A percentile compares a stretch with the other conserved stretches of the same genome.
These are phyloP conservation scores for Populus hybrid DNA, from an alignment of 441 rosid species.

Conservation along the genomic window DNA sequence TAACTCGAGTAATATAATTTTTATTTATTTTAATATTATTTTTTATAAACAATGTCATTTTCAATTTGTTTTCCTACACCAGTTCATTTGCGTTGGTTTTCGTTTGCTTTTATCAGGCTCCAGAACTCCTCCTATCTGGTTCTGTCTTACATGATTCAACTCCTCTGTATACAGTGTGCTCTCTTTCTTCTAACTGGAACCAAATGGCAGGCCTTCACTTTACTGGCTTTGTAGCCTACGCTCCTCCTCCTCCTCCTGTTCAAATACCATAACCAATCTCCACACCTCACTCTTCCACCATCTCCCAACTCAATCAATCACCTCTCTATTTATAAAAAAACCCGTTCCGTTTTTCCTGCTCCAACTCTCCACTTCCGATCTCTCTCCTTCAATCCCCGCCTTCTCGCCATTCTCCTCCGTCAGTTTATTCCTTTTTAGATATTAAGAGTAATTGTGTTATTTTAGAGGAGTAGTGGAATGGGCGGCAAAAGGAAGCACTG, in stretches of 20 bases:
- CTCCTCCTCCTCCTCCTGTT: conserved; percentile 30
- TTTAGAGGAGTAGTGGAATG: not conserved
- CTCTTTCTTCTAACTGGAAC: not conserved
- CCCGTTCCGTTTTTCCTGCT: conserved; percentile 25
- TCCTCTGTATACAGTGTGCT: not conserved
- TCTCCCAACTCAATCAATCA: conserved; percentile 15
- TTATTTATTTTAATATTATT: too few relatives aligned
- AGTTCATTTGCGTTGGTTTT: too few relatives aligned
- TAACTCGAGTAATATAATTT: too few relatives aligned
- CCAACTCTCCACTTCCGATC: conserved; percentile 20
- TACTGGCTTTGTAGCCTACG: conserved; percentile 53
- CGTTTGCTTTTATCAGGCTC: too few relatives aligned
- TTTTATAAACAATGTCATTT: too few relatives aligned
- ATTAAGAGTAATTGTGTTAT: not conserved
- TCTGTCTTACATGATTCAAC: not conserved
- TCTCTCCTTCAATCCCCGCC: not conserved
- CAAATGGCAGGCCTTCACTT: conserved; percentile 36
- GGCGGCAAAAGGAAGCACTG: conserved; percentile 15
- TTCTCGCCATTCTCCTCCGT: too few relatives aligned
- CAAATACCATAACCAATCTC: conserved; percentile 23
- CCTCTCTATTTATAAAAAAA: conserved; percentile 16
- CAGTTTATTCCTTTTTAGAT: not conserved
- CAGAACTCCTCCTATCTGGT: too few relatives aligned
- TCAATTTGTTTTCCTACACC: too few relatives aligned
- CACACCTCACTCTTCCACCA: conserved; percentile 25